Conservation (phyloP, 768 basidiomycete genomes). For the Sarcodon aspratus region DNA sequence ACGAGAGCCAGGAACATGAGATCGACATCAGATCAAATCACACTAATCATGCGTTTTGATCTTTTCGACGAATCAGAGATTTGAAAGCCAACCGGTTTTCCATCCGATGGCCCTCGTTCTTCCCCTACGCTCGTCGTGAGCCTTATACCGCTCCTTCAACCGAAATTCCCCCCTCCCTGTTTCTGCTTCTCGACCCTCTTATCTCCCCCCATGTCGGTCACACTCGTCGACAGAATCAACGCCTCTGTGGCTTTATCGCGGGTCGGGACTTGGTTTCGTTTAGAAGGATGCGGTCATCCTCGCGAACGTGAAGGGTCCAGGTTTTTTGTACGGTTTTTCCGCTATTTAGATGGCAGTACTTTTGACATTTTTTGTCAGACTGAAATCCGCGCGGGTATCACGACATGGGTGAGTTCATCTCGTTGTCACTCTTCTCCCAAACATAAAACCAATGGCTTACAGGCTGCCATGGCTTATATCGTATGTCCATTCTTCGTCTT, state of each 20-base stretch:
- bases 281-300: conserved; percentile 22
- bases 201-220: background rate
- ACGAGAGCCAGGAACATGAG: too few species aligned
- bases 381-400: conserved; percentile 68
- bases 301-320: conserved; percentile 21
- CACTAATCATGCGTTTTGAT: too few species aligned
- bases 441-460: background rate
- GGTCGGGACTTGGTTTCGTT: conserved; percentile 20
- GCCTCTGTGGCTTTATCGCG: conserved; percentile 18
- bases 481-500: conserved; percentile 20
- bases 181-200: too few species aligned
- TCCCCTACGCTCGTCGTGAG: too few species aligned
- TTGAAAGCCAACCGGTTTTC: too few species aligned
- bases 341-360: background rate
- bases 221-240: background rate
- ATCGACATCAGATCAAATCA: too few species aligned
- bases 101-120: too few species aligned
- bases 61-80: too few species aligned
- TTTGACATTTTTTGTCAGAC: conserved; percentile 30
- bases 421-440: background rate
- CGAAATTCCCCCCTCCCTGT: too few species aligned
- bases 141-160: too few species aligned
- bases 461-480: conserved; percentile 82
- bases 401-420: conserved; percentile 58
- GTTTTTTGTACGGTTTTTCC: conserved; percentile 16